A percentile compares a stretch with the other conserved stretches of the same genome.
Evolutionary conservation across 73 alveolate species (phyloP).

Genomic region (Durusdinium trenchii): DNA sequence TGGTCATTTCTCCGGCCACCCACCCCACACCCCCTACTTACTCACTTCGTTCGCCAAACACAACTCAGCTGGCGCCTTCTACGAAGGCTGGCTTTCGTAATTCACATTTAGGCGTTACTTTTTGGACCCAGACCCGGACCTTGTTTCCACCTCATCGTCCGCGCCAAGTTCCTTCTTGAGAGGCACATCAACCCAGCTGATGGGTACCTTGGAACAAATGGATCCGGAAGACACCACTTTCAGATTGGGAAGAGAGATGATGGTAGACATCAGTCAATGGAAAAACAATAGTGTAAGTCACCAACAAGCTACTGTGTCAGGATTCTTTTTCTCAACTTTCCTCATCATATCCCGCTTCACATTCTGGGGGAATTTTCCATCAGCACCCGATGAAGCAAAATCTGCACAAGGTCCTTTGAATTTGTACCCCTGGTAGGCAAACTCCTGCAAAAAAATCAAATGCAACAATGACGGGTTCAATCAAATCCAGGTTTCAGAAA

Average conservation of each 20-base stretch:
- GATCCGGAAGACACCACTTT: no score
- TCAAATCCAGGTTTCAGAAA: no score
- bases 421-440: background rate
- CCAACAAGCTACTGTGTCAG: background rate
- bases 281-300: background rate
- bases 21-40: no score
- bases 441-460: background rate
- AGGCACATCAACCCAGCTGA: background rate
- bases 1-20: no score
- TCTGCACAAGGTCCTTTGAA: background rate
- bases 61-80: no score
- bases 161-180: background rate
- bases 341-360: background rate
- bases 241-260: background rate
- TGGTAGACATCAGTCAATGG: background rate
- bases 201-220: conserved; percentile 7
- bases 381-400: background rate
- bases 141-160: no score
- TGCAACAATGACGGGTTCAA: no score
- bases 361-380: conserved; percentile 15
- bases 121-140: no score
- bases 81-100: no score
- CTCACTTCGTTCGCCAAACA: no score
- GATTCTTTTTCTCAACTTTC: background rate
- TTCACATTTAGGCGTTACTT: no score